A percentile compares a stretch with the other conserved stretches of the same genome.
These are phyloP conservation scores for Trichoderma afroharzianum DNA, from an alignment of 2,329 filamentous ascomycete species.

Conservation along the genomic window DNA sequence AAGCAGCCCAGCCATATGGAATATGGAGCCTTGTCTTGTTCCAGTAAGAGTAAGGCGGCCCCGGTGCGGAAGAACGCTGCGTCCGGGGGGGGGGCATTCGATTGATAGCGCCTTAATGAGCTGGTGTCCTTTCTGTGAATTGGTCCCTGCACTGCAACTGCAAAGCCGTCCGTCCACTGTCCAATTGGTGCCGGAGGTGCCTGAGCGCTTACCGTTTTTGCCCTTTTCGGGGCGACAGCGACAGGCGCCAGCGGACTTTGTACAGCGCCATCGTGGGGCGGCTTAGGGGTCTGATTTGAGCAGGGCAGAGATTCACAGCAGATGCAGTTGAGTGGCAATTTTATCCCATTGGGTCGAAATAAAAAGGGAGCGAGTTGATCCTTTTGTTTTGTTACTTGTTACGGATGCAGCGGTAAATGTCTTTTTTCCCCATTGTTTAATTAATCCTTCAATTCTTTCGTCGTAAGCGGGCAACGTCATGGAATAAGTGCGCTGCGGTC, in stretches of 20 bases:
- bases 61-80: constrained; percentile 19
- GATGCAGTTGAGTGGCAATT: not conserved
- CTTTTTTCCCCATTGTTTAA: not conserved
- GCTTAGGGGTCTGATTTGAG: not conserved
- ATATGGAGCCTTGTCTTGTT: not conserved
- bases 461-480: not conserved
- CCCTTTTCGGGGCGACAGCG: not conserved
- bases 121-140: not conserved
- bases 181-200: not conserved
- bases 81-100: not conserved
- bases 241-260: not conserved
- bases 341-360: not conserved
- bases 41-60: not conserved
- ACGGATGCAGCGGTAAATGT: not conserved
- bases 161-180: not conserved
- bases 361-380: not conserved
- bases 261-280: constrained; percentile 2
- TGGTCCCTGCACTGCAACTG: not conserved
- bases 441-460: not conserved
- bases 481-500: not conserved
- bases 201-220: constrained; percentile 11
- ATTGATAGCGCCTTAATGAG: not conserved
- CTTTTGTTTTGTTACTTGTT: not conserved
- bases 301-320: not conserved
- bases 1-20: not conserved